Evolutionary conservation across 2,329 filamentous ascomycete genomes (phyloP).

Genomic region (Myriosclerotinia duriaeana): DNA sequence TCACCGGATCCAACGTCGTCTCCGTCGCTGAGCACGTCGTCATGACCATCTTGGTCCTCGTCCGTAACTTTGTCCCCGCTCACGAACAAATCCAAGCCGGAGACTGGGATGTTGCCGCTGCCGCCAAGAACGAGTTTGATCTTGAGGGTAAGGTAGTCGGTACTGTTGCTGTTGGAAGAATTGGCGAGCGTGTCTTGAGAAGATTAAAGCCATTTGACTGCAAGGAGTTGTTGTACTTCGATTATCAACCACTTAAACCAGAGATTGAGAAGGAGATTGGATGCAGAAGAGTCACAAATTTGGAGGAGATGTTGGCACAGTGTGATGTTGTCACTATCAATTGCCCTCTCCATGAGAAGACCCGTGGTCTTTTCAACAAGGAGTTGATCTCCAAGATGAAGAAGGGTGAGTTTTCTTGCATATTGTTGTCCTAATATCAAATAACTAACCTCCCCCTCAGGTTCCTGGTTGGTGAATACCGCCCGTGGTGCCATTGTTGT

Average conservation of each 20-base stretch:
- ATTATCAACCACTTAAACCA: conserved; percentile 89
- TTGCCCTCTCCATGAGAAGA: conserved; percentile 99
- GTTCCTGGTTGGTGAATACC: conserved; percentile 97
- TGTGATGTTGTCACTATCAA: conserved; percentile 99
- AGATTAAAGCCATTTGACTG: conserved; percentile 97
- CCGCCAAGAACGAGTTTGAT: conserved; percentile 98
- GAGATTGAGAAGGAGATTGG: conserved; percentile 95
- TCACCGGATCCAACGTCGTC: conserved; percentile 97
- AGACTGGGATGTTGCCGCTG: conserved; percentile 93
- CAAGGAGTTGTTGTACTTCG: conserved; percentile 99
- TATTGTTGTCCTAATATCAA: background rate
- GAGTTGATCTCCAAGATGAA: conserved; percentile 99
- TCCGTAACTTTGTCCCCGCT: conserved; percentile 97
- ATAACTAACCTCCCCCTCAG: conserved; percentile 43
- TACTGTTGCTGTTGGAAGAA: conserved; percentile 95
- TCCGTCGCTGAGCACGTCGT: conserved; percentile 98
- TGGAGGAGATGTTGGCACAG: conserved; percentile 92
- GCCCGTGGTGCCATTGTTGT: conserved; percentile 98
- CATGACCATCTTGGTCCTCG: conserved; percentile 95
- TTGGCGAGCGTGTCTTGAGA: conserved; percentile 95
- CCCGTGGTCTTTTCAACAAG: conserved; percentile 95
- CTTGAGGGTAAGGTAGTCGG: conserved; percentile 97
- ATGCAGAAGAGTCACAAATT: conserved; percentile 79
- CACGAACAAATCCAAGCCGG: conserved; percentile 89
- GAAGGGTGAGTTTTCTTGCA: conserved; percentile 77